These are phyloP conservation scores for Nemania diffusa DNA, from an alignment of 2,329 filamentous ascomycete species.

Conservation along the genomic window DNA sequence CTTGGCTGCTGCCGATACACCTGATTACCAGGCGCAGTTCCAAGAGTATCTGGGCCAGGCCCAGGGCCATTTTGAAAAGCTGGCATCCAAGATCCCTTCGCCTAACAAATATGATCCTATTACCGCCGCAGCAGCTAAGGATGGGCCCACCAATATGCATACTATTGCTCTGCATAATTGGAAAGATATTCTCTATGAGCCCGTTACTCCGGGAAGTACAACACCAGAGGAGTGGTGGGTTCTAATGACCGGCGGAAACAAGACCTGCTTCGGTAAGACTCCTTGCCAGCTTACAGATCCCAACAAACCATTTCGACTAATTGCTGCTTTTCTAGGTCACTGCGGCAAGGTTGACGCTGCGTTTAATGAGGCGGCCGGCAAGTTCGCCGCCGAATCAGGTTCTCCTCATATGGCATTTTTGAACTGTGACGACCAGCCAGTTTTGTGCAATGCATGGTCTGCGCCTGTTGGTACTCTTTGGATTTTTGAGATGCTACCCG, in stretches of 20 bases:
- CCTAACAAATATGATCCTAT: constrained; percentile 55
- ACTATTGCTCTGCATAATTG: constrained; percentile 75
- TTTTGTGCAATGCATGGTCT: constrained; percentile 81
- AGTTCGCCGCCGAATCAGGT: constrained; percentile 69
- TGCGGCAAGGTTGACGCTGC: constrained; percentile 73
- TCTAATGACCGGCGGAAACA: constrained; percentile 78
- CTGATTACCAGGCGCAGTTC: constrained; percentile 71
- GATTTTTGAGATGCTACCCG: constrained; percentile 73
- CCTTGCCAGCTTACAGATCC: neutral
- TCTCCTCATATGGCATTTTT: constrained; percentile 75
- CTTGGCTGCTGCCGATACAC: constrained; percentile 64
- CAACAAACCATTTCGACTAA: constrained; percentile 7
- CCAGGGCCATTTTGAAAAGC: constrained; percentile 62
- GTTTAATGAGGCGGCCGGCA: constrained; percentile 72
- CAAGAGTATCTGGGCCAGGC: constrained; percentile 71
- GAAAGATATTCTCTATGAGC: constrained; percentile 72
- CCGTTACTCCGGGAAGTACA: constrained; percentile 67
- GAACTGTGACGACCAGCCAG: constrained; percentile 78
- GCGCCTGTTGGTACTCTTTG: constrained; percentile 72
- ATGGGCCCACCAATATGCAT: constrained; percentile 63
- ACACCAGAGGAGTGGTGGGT: constrained; percentile 81
- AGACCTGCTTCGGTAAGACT: constrained; percentile 74
- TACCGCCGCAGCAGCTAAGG: constrained; percentile 61
- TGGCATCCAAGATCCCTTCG: constrained; percentile 63
- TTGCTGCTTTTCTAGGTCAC: constrained; percentile 57